Evolutionary conservation across 2,329 filamentous ascomycete genomes (phyloP), one percentile per base, ranked within the genome.

Genomic region (Alternaria atra): DNA sequence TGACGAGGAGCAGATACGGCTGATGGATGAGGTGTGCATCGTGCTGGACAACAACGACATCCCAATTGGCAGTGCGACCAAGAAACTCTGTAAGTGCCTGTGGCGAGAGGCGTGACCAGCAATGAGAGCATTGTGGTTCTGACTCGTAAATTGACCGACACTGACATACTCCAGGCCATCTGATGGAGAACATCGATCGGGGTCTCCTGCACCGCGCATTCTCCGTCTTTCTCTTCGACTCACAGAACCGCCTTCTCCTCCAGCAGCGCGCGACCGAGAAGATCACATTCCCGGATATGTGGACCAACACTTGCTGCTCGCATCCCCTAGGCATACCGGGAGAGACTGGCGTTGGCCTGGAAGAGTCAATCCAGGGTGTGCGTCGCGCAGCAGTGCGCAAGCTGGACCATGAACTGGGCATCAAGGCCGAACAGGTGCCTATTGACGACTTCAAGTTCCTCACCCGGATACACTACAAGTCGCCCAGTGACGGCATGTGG

Each of bases 221-320:
- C 81, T 98, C 94, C 60, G 92, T 96, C 70, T 99, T 99, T 84
- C 89, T 99, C 70, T 99, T 99, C 85, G 93, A 98, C 82, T 90
- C 92, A 64, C 87, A 95, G 78, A 96, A 97, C 80, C 91, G 93
- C 73, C 85, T 98, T 62, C 90, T 99, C 44, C 89, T 99, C 52
- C 95, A 99, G 83, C 95, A 98, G 84, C 91, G 95, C 69, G 95
- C 95, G 29, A 84, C 89, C 40, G 94, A 98, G 84, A 99, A 99
- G 85, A 99, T 99, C 77, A 99, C 95, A 6, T 99, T 99, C 83
- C 94, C 95, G n/a, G 93, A 97, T 78, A 94, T 97, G 90, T 99
- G 95, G 95, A 99, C 95, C 66, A 99, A 99, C 83, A 99, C 95
- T 32, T 99, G 95, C 86, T 99, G 95, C 85, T 99, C 95, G 39